Base-by-base conservation (phyloP, 208 protist species). In the Wallacemonas sp. region DNA sequence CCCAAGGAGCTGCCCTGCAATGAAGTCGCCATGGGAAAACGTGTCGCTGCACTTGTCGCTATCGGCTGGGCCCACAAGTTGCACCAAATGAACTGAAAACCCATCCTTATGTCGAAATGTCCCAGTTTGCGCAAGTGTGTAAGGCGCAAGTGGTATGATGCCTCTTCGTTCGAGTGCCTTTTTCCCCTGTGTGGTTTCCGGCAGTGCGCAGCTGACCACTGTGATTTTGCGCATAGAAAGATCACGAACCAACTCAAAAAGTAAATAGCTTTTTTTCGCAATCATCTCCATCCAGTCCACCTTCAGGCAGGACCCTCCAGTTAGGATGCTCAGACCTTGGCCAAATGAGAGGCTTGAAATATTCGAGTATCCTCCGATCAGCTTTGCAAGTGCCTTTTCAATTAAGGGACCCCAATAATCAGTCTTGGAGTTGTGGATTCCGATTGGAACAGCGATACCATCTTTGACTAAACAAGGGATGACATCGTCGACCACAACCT, bases 371-470 rank as follows among this genome's bases (percentile, higher is more conserved):
- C 80, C 79, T 44, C 80, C 82, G 33, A 83, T 67, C 11, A 77
- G 41, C 53, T 93, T 93, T 2, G 82, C 86, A 68, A 90, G 70
- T 19, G 78, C 83, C 46, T 93, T 93, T 70, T 93, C 86, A 14
- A 89, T 70, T 9, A 88, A 41, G 8, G 75, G 63, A 2, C 78
- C 80, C 70, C 85, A 90, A 77, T 82, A 86, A 62, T 88, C 78
- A 15, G 51, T 49, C 45, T 24, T 55, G 24, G 46, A 67, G 45
- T 69, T 76, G 34, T 78, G 59, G 49, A 89, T 62, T 19, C 82
- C 80, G 6, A 79, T 53, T 38, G 79, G 58, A 55, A 38, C 24
- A 19, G 69, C 62, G 3, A 26, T 39, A 3, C 46, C 55, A 27
- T 44, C 47, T 22, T 41, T 45, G 8, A 67, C 22, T 24, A 78